These are phyloP conservation scores for Citrus reticulata DNA, from an alignment of 345 rosid genomes.

Conservation along the genomic window DNA sequence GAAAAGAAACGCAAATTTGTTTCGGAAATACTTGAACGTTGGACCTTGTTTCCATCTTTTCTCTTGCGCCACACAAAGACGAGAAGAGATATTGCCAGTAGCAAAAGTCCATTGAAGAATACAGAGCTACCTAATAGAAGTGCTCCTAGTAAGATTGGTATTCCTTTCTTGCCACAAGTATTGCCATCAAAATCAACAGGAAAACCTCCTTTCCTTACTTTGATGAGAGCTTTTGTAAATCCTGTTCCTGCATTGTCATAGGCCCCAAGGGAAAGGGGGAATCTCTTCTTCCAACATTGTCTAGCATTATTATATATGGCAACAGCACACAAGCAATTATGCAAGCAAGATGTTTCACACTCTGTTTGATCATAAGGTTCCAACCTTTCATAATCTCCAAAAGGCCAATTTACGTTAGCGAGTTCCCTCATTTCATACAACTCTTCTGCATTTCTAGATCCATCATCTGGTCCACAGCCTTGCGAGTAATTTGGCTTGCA, in stretches of 20 bases:
- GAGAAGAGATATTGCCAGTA: neutral
- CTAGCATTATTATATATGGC: neutral
- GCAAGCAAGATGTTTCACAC: constrained; percentile 21
- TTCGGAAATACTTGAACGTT: neutral
- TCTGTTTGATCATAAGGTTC: neutral
- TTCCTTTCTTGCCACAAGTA: neutral
- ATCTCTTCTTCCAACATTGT: constrained; percentile 10
- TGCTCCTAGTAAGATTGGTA: constrained; percentile 4
- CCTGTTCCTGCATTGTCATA: neutral
- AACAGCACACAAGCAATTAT: constrained; percentile 18
- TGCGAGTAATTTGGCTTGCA: constrained; percentile 13
- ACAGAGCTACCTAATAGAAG: constrained; percentile 18
- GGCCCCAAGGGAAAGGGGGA: neutral
- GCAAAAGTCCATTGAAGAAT: constrained; percentile 4
- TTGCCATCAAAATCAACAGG: neutral
- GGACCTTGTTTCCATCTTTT: neutral
- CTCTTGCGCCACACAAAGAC: neutral
- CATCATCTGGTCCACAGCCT: constrained; percentile 14
- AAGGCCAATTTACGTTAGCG: neutral
- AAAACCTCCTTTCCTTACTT: constrained; percentile 11
- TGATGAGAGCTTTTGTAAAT: constrained; percentile 7
- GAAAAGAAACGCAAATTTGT: constrained; percentile 20
- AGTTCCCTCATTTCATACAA: constrained; percentile 3
- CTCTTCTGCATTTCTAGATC: constrained; percentile 9
- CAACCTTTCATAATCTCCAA: constrained; percentile 12